Evolutionary conservation across 2,329 filamentous ascomycete genomes (phyloP).

Genomic region (Aspergillus novoparasiticus): DNA sequence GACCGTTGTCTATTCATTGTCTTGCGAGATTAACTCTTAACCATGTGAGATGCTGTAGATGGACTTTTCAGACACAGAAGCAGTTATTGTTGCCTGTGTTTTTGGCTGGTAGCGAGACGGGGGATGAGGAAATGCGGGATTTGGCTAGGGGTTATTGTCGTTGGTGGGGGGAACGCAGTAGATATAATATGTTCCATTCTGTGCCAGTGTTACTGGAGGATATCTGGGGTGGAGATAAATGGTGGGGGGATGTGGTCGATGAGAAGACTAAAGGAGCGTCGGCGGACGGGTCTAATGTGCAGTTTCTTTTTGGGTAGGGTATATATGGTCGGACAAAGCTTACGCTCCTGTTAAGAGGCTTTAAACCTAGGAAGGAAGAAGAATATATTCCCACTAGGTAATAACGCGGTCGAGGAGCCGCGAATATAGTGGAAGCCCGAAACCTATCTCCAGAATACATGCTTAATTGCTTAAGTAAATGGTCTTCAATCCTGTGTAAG

Average conservation of each 20-base stretch:
- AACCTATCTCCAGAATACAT: background rate
- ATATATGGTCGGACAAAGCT: background rate
- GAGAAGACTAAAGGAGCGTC: constrained; percentile 3
- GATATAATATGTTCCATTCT: constrained; percentile 36
- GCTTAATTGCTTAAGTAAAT: too few species aligned
- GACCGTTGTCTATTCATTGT: background rate
- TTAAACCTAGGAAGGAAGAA: background rate
- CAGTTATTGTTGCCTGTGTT: constrained; percentile 26
- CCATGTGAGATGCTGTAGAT: background rate
- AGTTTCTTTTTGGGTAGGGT: background rate
- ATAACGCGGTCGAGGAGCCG: background rate
- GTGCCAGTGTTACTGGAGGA: constrained; percentile 22
- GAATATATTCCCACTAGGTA: background rate
- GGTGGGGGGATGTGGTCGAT: constrained; percentile 26
- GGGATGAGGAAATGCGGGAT: constrained; percentile 18
- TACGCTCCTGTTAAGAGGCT: background rate
- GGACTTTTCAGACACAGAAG: background rate
- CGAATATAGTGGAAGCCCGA: background rate
- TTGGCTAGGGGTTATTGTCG: constrained; percentile 31
- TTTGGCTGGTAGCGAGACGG: constrained; percentile 35
- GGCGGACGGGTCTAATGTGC: background rate
- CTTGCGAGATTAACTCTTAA: background rate
- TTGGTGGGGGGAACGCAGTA: constrained; percentile 34
- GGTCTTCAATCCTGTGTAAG: too few species aligned
- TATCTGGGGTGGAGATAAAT: constrained; percentile 19